Conservation (phyloP, 306 rosid genomes). For the Glycine tomentella region DNA sequence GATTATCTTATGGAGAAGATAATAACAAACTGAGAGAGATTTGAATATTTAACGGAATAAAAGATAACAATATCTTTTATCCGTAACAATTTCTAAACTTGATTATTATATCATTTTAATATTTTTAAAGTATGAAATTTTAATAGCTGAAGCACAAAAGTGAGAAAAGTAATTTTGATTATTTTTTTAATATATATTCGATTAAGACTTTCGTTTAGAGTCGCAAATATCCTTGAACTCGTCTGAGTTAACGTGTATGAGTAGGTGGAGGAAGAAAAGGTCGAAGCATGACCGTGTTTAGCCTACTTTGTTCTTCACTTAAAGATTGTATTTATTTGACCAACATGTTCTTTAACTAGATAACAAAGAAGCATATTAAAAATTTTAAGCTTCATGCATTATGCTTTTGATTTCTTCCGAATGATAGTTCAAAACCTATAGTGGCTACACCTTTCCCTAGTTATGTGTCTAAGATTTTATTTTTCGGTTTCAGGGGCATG, state of each 20-base stretch:
- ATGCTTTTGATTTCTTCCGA: background rate
- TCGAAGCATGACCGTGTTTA: background rate
- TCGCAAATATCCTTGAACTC: background rate
- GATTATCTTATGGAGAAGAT: too few relatives aligned
- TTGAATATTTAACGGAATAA: too few relatives aligned
- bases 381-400: background rate
- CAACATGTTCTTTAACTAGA: background rate
- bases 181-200: too few relatives aligned
- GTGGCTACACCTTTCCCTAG: too few relatives aligned
- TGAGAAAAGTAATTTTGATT: too few relatives aligned
- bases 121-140: too few relatives aligned
- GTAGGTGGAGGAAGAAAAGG: background rate
- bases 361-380: background rate
- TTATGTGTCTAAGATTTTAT: too few relatives aligned
- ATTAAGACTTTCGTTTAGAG: too few relatives aligned
- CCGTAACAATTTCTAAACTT: background rate
- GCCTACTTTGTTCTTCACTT: conserved; percentile 29
- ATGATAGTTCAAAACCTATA: background rate
- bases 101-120: background rate
- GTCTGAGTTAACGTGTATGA: background rate
- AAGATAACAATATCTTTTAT: too few relatives aligned
- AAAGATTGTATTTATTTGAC: conserved; percentile 4
- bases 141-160: too few relatives aligned
- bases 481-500: too few relatives aligned
- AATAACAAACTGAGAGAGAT: too few relatives aligned